A percentile compares a stretch with the other conserved stretches of the same genome.
phyloP scores from a whole-genome alignment of 2,329 filamentous ascomycete species.

The Esteya vermicola region DNA sequence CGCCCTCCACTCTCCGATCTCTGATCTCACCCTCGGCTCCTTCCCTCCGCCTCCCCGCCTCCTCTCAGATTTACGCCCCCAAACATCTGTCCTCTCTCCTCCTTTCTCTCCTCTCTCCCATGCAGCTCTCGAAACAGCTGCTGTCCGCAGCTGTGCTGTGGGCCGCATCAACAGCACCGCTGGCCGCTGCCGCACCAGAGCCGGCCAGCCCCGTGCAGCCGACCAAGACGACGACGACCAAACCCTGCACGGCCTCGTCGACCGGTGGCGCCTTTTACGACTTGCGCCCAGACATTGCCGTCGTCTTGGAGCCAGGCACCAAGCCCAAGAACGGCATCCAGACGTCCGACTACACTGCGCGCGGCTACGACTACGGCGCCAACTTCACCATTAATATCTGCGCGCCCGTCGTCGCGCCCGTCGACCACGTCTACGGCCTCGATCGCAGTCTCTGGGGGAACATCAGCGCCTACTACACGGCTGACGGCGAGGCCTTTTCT shows the following conservation, averaged over 20 bases:
- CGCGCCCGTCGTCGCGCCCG: conserved; percentile 54
- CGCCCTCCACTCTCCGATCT: no score
- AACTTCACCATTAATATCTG: conserved; percentile 83
- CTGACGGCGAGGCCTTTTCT: conserved; percentile 53
- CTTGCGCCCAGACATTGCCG: conserved; percentile 38
- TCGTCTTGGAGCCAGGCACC: conserved; percentile 24
- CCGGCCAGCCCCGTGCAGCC: background rate
- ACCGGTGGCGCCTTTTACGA: conserved; percentile 45
- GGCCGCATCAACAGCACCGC: background rate
- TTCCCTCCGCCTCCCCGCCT: no score
- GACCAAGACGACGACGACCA: conserved; percentile 22
- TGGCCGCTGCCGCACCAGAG: background rate
- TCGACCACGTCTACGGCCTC: conserved; percentile 50
- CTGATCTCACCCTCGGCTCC: no score
- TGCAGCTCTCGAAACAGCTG: background rate
- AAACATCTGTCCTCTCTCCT: no score
- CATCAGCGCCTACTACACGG: conserved; percentile 64
- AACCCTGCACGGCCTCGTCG: conserved; percentile 40
- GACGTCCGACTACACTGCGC: conserved; percentile 44
- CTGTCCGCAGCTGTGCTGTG: conserved; percentile 2
- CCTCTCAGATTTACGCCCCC: no score
- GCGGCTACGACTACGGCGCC: conserved; percentile 61
- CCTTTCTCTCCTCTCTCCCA: background rate
- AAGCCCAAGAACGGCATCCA: conserved; percentile 28
- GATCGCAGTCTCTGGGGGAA: conserved; percentile 50